Evolutionary conservation across 805 yeast genomes (phyloP).

Genomic region (Saturnispora saitoi): DNA sequence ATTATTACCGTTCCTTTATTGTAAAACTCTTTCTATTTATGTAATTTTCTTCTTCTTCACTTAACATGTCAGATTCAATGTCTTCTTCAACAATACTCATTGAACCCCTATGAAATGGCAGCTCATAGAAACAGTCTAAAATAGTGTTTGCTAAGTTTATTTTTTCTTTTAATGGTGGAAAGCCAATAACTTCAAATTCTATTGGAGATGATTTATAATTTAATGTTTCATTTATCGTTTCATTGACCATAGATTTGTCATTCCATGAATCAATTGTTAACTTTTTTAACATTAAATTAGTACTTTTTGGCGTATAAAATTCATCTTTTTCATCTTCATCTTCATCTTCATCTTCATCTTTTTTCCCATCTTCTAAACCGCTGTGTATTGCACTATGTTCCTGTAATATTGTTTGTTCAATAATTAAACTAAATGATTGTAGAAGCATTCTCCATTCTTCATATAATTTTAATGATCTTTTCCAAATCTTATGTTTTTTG

Average conservation of each 20-base stretch:
- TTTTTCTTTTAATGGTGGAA: background rate
- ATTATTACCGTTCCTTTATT: slow-evolving; percentile 1
- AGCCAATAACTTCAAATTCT: background rate
- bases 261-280: background rate
- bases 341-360: background rate
- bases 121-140: background rate
- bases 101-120: slow-evolving; percentile 2
- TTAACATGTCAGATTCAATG: background rate
- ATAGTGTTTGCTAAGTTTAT: background rate
- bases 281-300: background rate
- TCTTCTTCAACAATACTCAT: background rate
- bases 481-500: background rate
- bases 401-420: slow-evolving; percentile 1
- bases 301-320: background rate
- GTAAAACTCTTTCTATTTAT: background rate
- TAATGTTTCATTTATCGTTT: background rate
- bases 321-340: background rate
- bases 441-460: slow-evolving; percentile 6
- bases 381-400: too few relatives aligned
- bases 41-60: background rate
- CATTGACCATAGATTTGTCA: background rate
- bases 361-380: background rate
- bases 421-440: slow-evolving; percentile 1
- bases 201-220: too few relatives aligned
- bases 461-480: background rate